A percentile compares a stretch with the other conserved stretches of the same genome.
phyloP scores from a whole-genome alignment of 768 basidiomycete species.

The Punctularia strigosozonata region DNA sequence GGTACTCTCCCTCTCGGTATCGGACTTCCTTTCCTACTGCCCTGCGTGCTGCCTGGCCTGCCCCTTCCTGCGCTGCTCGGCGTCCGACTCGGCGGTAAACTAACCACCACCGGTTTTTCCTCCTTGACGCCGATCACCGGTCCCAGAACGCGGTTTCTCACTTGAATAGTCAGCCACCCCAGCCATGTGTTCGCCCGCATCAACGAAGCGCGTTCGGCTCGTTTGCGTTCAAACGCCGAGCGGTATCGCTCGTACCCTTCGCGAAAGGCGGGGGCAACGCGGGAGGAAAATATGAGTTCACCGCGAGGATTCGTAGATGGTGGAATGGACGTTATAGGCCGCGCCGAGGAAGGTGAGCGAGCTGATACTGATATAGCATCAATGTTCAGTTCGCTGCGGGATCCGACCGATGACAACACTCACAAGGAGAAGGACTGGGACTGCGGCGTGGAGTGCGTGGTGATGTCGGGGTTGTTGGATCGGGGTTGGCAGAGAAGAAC shows the following conservation, averaged over 20 bases:
- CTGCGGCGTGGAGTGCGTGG: constrained; percentile 12
- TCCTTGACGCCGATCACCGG: too few relatives aligned
- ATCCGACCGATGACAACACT: too few relatives aligned
- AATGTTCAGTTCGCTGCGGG: too few relatives aligned
- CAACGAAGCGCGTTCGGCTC: constrained; percentile 49
- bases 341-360: constrained; percentile 26
- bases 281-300: constrained; percentile 90
- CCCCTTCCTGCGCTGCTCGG: too few relatives aligned
- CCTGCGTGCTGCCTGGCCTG: too few relatives aligned
- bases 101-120: too few relatives aligned
- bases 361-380: too few relatives aligned
- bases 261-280: constrained; percentile 70
- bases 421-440: constrained; percentile 17
- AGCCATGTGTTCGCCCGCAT: constrained; percentile 19
- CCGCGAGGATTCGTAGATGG: constrained; percentile 85
- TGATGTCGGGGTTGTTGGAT: constrained; percentile 23
- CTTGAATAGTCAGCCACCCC: too few relatives aligned
- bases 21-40: too few relatives aligned
- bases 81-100: too few relatives aligned
- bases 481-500: constrained; percentile 24
- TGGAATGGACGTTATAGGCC: constrained; percentile 69
- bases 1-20: too few relatives aligned
- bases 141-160: too few relatives aligned
- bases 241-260: constrained; percentile 93
- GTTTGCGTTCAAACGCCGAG: constrained; percentile 67